phyloP scores from a whole-genome alignment of 345 rosid genomes.

The Diplotaxis tenuifolia region DNA sequence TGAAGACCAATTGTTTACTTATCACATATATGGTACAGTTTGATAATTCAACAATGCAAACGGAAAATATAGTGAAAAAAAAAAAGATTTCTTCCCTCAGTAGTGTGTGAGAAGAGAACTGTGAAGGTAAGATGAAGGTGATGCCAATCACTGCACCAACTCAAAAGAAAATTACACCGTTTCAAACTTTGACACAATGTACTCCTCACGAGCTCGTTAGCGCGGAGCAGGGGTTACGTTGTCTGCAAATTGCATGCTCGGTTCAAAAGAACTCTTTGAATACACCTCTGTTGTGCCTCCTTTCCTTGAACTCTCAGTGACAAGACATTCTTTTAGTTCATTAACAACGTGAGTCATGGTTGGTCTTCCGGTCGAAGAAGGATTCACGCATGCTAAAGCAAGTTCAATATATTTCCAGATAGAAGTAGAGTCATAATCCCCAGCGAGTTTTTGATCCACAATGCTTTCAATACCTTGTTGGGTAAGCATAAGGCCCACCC shows the following conservation, averaged over 20 bases:
- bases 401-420: conserved; percentile 41
- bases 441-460: conserved; percentile 42
- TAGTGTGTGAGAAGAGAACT: too few relatives aligned
- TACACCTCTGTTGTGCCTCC: neutral
- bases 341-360: conserved; percentile 30
- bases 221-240: neutral
- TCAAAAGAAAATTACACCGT: too few relatives aligned
- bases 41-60: too few relatives aligned
- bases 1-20: too few relatives aligned
- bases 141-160: too few relatives aligned
- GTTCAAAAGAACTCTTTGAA: neutral
- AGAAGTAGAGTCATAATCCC: conserved; percentile 28
- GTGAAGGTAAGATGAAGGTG: too few relatives aligned
- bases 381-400: conserved; percentile 39
- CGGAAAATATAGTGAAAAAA: too few relatives aligned
- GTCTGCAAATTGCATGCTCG: neutral
- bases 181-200: too few relatives aligned
- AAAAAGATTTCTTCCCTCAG: too few relatives aligned
- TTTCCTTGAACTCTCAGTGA: neutral
- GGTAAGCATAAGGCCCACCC: conserved; percentile 31
- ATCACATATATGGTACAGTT: too few relatives aligned
- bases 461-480: conserved; percentile 37
- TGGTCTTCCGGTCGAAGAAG: conserved; percentile 31
- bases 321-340: conserved; percentile 32
- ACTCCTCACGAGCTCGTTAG: too few relatives aligned